Base-by-base conservation (phyloP, 768 basidiomycete species). In the Sporobolomyces phaffii region DNA sequence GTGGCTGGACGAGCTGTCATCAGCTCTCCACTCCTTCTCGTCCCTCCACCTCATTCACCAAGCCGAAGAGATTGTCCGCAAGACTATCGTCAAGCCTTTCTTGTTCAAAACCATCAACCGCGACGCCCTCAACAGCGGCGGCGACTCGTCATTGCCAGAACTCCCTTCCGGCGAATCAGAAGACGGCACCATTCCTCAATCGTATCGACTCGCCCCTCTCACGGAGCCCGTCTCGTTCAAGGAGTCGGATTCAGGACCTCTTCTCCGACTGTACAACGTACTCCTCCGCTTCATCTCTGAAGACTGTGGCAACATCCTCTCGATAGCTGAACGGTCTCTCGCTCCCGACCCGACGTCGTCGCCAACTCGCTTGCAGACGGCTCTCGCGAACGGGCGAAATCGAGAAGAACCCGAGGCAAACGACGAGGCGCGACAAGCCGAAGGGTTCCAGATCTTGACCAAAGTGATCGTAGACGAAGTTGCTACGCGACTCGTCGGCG, bases 401-500 rank as follows among this genome's bases (percentile, higher is more conserved):
- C 26, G 65, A 62, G 11, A 24, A 28, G 11, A 52, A 34, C n/a
- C 36, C 10, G 49, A 40, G 13, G 20, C 47, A 41, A 9, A 26
- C 43, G 63, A 47, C 2, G 62, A 52, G 36, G 65, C 60, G 47
- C 29, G 59, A 80, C 28, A 28, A 10, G 60, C 61, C 29, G 28
- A 41, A 0, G 83, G 85, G 0, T 97, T 92, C 76, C 84, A 90
- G 67, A 86, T 98, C 58, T 83, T 97, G 81, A 84, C 87, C 0
- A 87, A 89, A 73, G 88, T 94, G 13, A 80, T 98, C 7, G 94
- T 91, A 89, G 86, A 86, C 14, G 91, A 93, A 78, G 78, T 94
- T 24, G 88, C 86, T 2, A 80, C 81, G 45, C 83, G 89, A 0
- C 84, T 99, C 52, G 86, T 89, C 82, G 85, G 87, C 65, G 90